These are phyloP conservation scores for Ganoderma meredithae DNA, from an alignment of 1,284 basidiomycete species.

Conservation along the genomic window DNA sequence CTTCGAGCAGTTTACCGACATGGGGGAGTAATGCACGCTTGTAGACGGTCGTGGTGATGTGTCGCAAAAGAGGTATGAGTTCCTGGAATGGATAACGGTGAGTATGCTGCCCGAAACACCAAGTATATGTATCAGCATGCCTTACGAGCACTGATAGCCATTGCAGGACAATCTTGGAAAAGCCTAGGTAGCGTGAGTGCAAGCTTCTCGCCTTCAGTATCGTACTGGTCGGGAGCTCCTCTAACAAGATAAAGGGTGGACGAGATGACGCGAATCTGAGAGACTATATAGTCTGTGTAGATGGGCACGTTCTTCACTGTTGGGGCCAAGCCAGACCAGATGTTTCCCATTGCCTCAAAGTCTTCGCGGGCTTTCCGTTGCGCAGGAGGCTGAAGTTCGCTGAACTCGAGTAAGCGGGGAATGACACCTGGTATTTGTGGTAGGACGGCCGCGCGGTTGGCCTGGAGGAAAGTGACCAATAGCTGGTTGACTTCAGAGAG, in stretches of 20 bases:
- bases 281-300: slow-evolving; percentile 90
- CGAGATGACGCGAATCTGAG: slow-evolving; percentile 96
- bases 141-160: slow-evolving; percentile 84
- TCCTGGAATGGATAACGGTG: slow-evolving; percentile 60
- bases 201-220: slow-evolving; percentile 84
- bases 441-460: slow-evolving; percentile 72
- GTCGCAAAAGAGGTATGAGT: slow-evolving; percentile 91
- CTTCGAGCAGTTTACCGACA: slow-evolving; percentile 92
- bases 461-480: slow-evolving; percentile 91
- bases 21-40: slow-evolving; percentile 85
- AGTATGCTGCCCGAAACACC: slow-evolving; percentile 8
- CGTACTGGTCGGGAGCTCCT: slow-evolving; percentile 72
- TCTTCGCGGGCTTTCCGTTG: slow-evolving; percentile 87
- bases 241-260: slow-evolving; percentile 93
- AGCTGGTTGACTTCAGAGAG: slow-evolving; percentile 95
- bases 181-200: slow-evolving; percentile 87
- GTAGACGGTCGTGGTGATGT: slow-evolving; percentile 86
- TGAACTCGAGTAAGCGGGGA: slow-evolving; percentile 76
- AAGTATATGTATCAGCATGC: slow-evolving; percentile 44
- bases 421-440: slow-evolving; percentile 80
- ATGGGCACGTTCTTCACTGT: slow-evolving; percentile 79
- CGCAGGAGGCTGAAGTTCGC: slow-evolving; percentile 86
- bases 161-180: slow-evolving; percentile 93
- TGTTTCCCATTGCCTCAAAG: slow-evolving; percentile 78
- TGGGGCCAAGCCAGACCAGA: slow-evolving; percentile 89